Base-by-base conservation (phyloP, 176 grass and related monocot species). In the Panicum miliaceum region DNA sequence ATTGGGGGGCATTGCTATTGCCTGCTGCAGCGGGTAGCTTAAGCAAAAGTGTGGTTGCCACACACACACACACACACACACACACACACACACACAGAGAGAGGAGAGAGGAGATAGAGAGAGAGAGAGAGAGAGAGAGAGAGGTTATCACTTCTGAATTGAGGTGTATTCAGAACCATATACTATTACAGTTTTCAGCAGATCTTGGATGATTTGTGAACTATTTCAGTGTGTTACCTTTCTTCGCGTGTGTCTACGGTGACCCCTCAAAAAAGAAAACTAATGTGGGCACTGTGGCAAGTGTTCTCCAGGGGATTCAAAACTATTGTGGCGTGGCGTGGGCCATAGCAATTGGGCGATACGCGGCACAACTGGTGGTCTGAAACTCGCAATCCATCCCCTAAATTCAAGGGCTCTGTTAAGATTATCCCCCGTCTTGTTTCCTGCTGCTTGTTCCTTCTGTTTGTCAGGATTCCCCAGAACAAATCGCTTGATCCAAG, bases 371-470 rank as follows among this genome's bases (percentile, higher is more conserved):
- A 75, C 12, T 3, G 64, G 50, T 67, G 62, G n/a, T 58, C 66
- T 69, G 4, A 57, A 57, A 12, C 34, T 90, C 65, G 53, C 47
- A 40, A 67, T 78, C 79, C 47, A 65, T 35, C 47, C 78, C 82
- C 78, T 43, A 58, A 41, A 82, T 78, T 90, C 78, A 82, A 78
- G 83, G 88, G 56, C 65, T 86, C 27, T 67, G 84, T 64, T 78
- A 67, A 50, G 79, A 82, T 32, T 48, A 79, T 16, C 58, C 73
- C 29, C 8, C n/a, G 73, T 71, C 54, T 67, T 86, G 88, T 86
- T 79, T 57, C 22, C 84, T 86, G 79, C 73, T 73, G 83, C 40
- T 82, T 73, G 84, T 86, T 73, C 79, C 84, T 79, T 90, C 47
- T 73, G 0, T 37, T 86, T 90, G 88, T 86, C 73, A 59, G 88